Evolutionary conservation across 768 basidiomycete species (phyloP), one percentile per base, ranked within the genome.

Genomic region (Postia placenta): DNA sequence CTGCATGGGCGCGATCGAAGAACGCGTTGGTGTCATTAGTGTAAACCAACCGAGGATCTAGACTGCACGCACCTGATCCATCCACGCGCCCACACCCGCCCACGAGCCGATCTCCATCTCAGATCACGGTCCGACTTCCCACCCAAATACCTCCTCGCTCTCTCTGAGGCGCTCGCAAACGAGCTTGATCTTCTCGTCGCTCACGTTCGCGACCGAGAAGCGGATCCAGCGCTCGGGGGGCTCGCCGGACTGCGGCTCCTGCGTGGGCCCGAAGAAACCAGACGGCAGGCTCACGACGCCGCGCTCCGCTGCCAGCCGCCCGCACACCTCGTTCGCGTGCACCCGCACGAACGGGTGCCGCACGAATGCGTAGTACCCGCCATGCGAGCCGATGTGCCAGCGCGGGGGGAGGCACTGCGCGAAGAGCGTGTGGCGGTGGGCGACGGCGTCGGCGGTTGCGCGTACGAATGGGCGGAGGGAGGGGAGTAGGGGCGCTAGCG

Each of bases 191-290:
- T 75, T 70, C 45, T 76, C 79, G 44, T 88, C 85, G 37, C 75
- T 73, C n/a, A 89, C 78, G 63, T 89, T 92, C 11, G 87, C 86
- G 2, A 91, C 83, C 9, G 85, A 87, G 63, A 92, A 86, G 47
- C 88, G 74, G 25, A 91, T 67, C 85, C 85, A 91, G 47, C 74
- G 66, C 33, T 79, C 75, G 56, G 72, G 72, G 5, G 74, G 78
- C 27, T 62, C 50, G 30, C 63, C 59, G 44, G 59, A 49, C 36
- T 41, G 59, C 39, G 48, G 53, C 33, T 64, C 57, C 45, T 59
- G 51, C 36, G 40, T 59, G 37, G 50, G 56, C 14, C 58, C 64
- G 57, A 89, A 88, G 63, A 89, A 88, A 0, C 66, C 66, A 1
- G 76, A 80, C 1, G 89, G 89, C 2, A 92, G 70, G 1, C 72